A percentile compares a stretch with the other conserved stretches of the same genome.
Conservation (phyloP, 768 basidiomycete genomes). For the Phanerochaete sordida region DNA sequence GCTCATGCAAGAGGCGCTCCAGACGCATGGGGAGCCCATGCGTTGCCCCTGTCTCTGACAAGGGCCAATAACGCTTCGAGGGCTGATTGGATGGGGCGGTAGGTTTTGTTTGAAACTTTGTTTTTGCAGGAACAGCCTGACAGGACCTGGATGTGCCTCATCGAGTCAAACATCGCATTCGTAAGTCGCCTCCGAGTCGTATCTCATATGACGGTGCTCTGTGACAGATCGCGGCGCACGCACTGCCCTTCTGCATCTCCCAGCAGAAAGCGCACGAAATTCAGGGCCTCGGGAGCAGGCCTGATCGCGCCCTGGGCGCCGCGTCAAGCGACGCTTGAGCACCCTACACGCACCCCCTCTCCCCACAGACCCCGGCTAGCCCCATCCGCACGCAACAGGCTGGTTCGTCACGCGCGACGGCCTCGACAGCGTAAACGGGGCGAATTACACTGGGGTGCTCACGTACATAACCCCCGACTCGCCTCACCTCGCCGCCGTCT, state of each 20-base stretch:
- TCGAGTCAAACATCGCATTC: constrained; percentile 20
- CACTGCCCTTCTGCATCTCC: constrained; percentile 3
- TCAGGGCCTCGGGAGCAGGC: constrained; percentile 16
- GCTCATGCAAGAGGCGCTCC: too few species aligned
- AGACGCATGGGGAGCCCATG: too few species aligned
- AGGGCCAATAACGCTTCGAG: too few species aligned
- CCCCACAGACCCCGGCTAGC: background rate
- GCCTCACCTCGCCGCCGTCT: background rate
- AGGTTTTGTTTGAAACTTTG: too few species aligned
- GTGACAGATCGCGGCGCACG: constrained; percentile 18
- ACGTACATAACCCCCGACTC: constrained; percentile 2
- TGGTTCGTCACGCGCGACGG: constrained; percentile 26
- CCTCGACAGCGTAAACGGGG: constrained; percentile 22
- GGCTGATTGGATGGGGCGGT: too few species aligned
- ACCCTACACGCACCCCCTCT: constrained; percentile 15
- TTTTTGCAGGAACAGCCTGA: too few species aligned
- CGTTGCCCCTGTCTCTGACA: too few species aligned
- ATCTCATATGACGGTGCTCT: background rate
- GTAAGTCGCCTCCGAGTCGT: constrained; percentile 1
- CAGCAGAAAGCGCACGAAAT: constrained; percentile 10
- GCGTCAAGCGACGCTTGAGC: constrained; percentile 21
- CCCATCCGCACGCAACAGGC: constrained; percentile 13
- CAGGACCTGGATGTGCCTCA: constrained; percentile 20
- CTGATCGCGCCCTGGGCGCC: constrained; percentile 23
- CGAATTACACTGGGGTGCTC: constrained; percentile 20